These are phyloP conservation scores for Quercus cerris DNA, from an alignment of 306 rosid genomes.

Conservation along the genomic window DNA sequence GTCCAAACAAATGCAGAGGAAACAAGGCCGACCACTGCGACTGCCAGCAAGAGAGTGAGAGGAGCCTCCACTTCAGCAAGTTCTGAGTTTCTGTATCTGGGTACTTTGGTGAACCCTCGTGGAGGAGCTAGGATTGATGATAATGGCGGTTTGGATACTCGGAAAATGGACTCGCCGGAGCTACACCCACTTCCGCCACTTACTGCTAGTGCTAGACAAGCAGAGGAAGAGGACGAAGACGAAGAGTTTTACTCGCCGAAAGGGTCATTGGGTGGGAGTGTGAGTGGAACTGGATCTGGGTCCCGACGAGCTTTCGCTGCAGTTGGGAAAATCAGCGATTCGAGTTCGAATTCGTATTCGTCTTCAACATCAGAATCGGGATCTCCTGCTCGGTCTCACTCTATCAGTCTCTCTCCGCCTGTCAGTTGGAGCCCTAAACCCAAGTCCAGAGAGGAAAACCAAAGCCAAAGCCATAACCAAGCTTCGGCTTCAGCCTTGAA, in stretches of 20 bases:
- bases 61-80: constrained; percentile 42
- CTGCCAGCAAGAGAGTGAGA: constrained; percentile 19
- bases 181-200: constrained; percentile 59
- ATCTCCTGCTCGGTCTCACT: constrained; percentile 41
- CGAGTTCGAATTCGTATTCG: constrained; percentile 32
- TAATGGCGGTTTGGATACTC: constrained; percentile 17
- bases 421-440: constrained; percentile 33
- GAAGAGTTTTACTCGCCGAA: constrained; percentile 60
- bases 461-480: too few relatives aligned
- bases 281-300: constrained; percentile 37
- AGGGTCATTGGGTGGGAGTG: constrained; percentile 41
- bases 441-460: neutral
- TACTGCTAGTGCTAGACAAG: constrained; percentile 14
- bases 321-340: constrained; percentile 24
- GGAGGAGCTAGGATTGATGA: constrained; percentile 22
- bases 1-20: constrained; percentile 31
- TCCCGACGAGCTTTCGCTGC: constrained; percentile 31
- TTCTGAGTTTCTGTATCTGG: constrained; percentile 90
- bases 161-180: constrained; percentile 57
- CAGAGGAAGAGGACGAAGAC: constrained; percentile 39
- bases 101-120: constrained; percentile 71
- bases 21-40: neutral
- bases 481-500: too few relatives aligned
- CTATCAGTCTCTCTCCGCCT: constrained; percentile 39
- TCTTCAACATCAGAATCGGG: constrained; percentile 32